Conservation (phyloP, 768 basidiomycete genomes). For the Obba rivulosa region DNA sequence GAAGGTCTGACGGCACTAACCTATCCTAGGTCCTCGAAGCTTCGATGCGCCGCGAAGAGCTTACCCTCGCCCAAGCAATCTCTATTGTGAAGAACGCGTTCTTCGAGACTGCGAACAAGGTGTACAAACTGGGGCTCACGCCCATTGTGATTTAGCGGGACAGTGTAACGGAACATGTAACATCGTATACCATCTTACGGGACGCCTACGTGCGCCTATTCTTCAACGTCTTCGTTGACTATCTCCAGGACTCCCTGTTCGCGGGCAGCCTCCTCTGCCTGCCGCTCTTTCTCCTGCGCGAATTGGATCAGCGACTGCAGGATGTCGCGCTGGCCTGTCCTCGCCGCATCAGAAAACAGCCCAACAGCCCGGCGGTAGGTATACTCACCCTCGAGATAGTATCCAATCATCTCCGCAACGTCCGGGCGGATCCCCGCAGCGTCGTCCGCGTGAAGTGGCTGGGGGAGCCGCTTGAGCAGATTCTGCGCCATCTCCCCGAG, state of each 20-base stretch:
- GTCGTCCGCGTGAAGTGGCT: slow-evolving; percentile 13
- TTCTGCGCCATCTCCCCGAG: slow-evolving; percentile 62
- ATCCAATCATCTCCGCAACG: slow-evolving; percentile 57
- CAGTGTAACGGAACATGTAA: background rate
- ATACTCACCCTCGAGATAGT: slow-evolving; percentile 49
- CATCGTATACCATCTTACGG: background rate
- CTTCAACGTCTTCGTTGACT: slow-evolving; percentile 35
- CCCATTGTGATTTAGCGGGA: background rate
- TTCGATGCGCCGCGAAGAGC: slow-evolving; percentile 39
- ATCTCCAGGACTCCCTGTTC: slow-evolving; percentile 38
- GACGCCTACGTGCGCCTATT: background rate
- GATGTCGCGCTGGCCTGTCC: slow-evolving; percentile 55
- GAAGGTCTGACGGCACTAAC: no score
- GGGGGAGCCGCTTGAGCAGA: slow-evolving; percentile 47
- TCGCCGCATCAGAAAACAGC: background rate
- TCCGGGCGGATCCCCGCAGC: slow-evolving; percentile 39
- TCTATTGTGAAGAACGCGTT: slow-evolving; percentile 49
- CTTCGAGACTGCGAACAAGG: slow-evolving; percentile 60
- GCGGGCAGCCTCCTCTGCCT: slow-evolving; percentile 43
- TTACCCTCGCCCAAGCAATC: slow-evolving; percentile 52
- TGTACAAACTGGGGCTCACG: slow-evolving; percentile 54
- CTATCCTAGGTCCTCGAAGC: slow-evolving; percentile 49
- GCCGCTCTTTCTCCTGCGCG: slow-evolving; percentile 39
- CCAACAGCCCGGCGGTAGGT: background rate
- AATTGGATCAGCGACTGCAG: slow-evolving; percentile 48